Evolutionary conservation across 2,329 filamentous ascomycete species (phyloP), one percentile per base, ranked within the genome.

Genomic region (Juglanconis juglandina): DNA sequence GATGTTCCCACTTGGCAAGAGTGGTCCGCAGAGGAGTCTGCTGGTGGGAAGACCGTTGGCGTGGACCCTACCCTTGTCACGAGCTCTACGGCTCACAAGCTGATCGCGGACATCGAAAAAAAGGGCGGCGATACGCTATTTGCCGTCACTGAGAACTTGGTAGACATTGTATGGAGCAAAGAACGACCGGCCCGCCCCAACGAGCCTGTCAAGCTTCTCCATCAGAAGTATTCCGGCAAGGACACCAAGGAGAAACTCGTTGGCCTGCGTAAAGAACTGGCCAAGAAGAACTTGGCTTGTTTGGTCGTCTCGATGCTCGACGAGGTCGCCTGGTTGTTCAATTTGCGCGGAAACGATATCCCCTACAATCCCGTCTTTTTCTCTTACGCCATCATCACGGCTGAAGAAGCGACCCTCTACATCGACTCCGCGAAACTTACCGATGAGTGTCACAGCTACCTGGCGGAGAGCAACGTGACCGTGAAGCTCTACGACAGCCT

Each of bases 281-380:
- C 91, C 63, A 96, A 95, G 80, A 96, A 91, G 77, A 95, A 95
- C 71, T 89, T 87, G 5, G 84, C 88, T 17, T 94, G 91, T 1
- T 92, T 98, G 67, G 87, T 98, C 53, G 86, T 98, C 50, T 97
- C 93, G 5, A 93, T 96, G 87, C 85, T 99, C 48, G 95, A 99
- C 69, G 95, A 99, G 75, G 87, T 97, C 68, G 95, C 95, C 10
- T 99, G 95, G 95, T 82, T 99, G n/a, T 97, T 97, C 79, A 99
- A 99, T 75, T 78, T 99, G 53, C 87, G 95, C 67, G 95, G 95
- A 68, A 95, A 84, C 73, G 95, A 98, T 72, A 98, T 99, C 66
- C 91, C 92, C 0, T 99, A 95, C 78, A 99, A 99, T 71, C 95
- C 95, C 0, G 95, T 99, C 53, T 98, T 99, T 80, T 98, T 98